Evolutionary conservation across 495 filamentous ascomycete genomes (phyloP).

Genomic region (Penicillium argentinense): DNA sequence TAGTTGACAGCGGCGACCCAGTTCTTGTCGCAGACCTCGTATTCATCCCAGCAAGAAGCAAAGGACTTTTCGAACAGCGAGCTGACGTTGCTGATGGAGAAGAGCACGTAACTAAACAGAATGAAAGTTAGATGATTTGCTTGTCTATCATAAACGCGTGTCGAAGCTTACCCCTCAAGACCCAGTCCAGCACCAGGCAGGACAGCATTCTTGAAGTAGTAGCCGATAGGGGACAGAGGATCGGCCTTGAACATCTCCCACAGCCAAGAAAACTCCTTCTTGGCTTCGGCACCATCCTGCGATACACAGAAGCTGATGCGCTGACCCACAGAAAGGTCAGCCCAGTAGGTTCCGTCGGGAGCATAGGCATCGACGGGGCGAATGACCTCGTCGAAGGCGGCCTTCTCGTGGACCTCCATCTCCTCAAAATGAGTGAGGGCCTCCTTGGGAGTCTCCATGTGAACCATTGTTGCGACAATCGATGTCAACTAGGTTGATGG

Average conservation of each 20-base stretch:
- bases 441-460: slow-evolving; percentile 25
- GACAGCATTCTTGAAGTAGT: slow-evolving; percentile 80
- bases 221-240: slow-evolving; percentile 72
- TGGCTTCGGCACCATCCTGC: slow-evolving; percentile 63
- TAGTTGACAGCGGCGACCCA: slow-evolving; percentile 79
- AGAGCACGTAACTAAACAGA: slow-evolving; percentile 66
- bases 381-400: slow-evolving; percentile 70
- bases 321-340: slow-evolving; percentile 66
- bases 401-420: slow-evolving; percentile 62
- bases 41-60: slow-evolving; percentile 66
- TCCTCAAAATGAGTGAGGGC: slow-evolving; percentile 43
- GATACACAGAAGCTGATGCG: slow-evolving; percentile 66
- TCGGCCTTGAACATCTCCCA: slow-evolving; percentile 76
- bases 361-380: slow-evolving; percentile 81
- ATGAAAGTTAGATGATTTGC: not conserved
- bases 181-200: slow-evolving; percentile 83
- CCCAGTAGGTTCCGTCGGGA: slow-evolving; percentile 78
- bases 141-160: not conserved
- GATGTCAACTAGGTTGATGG: not conserved
- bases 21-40: slow-evolving; percentile 61
- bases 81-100: slow-evolving; percentile 83
- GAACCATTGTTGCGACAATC: not conserved
- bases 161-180: slow-evolving; percentile 60
- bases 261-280: slow-evolving; percentile 58
- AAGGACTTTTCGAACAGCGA: slow-evolving; percentile 71